Evolutionary conservation across 768 basidiomycete species (phyloP), one percentile per base, ranked within the genome.

Genomic region (Podaxis sp.): DNA sequence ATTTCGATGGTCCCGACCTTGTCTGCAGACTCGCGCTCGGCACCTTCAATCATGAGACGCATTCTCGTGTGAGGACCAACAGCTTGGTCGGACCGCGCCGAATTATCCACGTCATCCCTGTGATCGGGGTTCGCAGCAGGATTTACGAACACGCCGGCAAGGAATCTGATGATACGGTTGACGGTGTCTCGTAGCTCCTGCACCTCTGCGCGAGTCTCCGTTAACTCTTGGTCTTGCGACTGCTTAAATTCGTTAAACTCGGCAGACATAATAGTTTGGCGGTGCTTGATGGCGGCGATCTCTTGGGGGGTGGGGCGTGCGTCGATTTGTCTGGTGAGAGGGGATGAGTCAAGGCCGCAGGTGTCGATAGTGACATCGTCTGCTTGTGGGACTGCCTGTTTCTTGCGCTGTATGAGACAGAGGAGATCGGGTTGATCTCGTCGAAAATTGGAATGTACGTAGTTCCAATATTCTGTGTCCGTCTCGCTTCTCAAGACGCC

Each of bases 161-260:
- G 77, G 75, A 99, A 99, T 64, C 94, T 91, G 66, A 99, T 83
- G 65, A 99, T 99, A 62, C 93, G 80, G 69, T 97, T 94, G 72
- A 99, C 95, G 19, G 95, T 97, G 73, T 99, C 95, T 70, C 96
- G 91, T 67, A 97, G 95, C 70, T 92, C 95, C 72, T 94, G 88
- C 70, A 96, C 89, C 61, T 87, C 83, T 67, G 89, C 86, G 13
- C 95, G 80, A 1, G 93, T 85, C 36, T 84, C 78, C 66, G 93
- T 75, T 1, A 93, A 88, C 70, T 99, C 95, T 71, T 93, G 87
- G 96, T 78, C 66, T 95, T 87, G 70, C 2, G 88, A 90, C 61
- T 83, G 81, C 76, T 96, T 95, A 52, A 99, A 79, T 26, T 94
- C 91, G 69, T 90, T 92, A 55, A 99, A 78, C 67, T 99, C 95